Evolutionary conservation across 2,329 filamentous ascomycete genomes (phyloP).

Genomic region (Venturia effusa): DNA sequence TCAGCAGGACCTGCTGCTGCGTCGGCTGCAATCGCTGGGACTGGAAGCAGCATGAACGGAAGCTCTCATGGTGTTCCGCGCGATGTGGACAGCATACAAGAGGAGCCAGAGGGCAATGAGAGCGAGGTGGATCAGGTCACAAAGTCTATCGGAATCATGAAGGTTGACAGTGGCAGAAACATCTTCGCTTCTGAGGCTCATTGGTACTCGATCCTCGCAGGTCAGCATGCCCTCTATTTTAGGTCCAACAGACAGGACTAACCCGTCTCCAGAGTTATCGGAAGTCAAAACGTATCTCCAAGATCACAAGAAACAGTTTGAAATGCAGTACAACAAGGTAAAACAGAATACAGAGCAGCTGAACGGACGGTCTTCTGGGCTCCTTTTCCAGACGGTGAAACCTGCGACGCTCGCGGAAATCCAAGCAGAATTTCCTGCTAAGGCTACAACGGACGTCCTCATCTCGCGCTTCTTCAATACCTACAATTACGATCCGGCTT

Average conservation of each 20-base stretch:
- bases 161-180: conserved; percentile 37
- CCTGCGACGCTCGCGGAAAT: conserved; percentile 66
- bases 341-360: conserved; percentile 49
- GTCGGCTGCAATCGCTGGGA: conserved; percentile 43
- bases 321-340: conserved; percentile 68
- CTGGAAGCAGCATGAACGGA: conserved; percentile 29
- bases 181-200: conserved; percentile 41
- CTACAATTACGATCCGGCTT: conserved; percentile 56
- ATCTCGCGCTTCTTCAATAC: conserved; percentile 88
- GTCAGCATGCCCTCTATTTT: conserved; percentile 16
- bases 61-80: conserved; percentile 28
- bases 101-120: conserved; percentile 41
- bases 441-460: conserved; percentile 71
- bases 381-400: conserved; percentile 63
- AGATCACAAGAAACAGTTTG: conserved; percentile 78
- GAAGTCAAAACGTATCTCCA: conserved; percentile 90
- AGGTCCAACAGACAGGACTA: conserved; percentile 9
- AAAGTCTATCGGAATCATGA: conserved; percentile 42
- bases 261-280: conserved; percentile 46
- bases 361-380: conserved; percentile 49
- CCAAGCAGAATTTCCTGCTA: conserved; percentile 66
- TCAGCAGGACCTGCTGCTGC: conserved; percentile 48
- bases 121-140: conserved; percentile 51
- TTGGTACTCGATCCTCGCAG: conserved; percentile 40
- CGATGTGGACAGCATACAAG: conserved; percentile 45